phyloP scores from a whole-genome alignment of 495 filamentous ascomycete species.

The Tuber aestivum region DNA sequence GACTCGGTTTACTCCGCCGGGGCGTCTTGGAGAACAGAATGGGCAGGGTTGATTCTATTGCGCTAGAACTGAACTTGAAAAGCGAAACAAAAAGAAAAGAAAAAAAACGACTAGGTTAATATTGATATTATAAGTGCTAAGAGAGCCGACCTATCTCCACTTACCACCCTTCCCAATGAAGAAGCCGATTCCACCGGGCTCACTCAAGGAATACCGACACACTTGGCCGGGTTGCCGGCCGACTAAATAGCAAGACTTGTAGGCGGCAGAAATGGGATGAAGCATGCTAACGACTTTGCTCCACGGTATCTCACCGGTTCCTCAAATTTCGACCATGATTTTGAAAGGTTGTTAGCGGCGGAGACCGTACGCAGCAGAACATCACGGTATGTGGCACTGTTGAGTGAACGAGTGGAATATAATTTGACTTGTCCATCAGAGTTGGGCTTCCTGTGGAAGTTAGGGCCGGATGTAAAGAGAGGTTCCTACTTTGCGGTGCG shows the following conservation, averaged over 20 bases:
- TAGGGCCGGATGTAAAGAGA: not conserved
- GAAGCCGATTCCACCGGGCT: not conserved
- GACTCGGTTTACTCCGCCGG: no score
- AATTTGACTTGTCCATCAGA: not conserved
- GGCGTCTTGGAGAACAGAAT: no score
- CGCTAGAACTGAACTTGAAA: no score
- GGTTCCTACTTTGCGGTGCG: not conserved
- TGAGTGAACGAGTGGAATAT: not conserved
- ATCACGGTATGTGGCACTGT: not conserved
- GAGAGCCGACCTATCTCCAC: no score
- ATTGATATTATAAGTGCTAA: not conserved
- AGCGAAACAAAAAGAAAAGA: no score
- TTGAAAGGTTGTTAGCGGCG: no score
- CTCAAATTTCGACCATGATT: not conserved
- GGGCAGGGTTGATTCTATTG: no score
- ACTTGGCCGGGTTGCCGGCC: not conserved
- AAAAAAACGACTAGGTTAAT: no score
- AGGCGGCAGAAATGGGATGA: not conserved
- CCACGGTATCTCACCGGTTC: not conserved
- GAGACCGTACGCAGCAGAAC: not conserved
- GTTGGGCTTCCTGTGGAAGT: not conserved
- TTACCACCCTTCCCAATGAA: not conserved
- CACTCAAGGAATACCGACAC: not conserved
- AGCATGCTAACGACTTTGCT: not conserved
- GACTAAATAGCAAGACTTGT: not conserved